Evolutionary conservation across 768 basidiomycete species (phyloP).

Genomic region (Asterophora parasitica): DNA sequence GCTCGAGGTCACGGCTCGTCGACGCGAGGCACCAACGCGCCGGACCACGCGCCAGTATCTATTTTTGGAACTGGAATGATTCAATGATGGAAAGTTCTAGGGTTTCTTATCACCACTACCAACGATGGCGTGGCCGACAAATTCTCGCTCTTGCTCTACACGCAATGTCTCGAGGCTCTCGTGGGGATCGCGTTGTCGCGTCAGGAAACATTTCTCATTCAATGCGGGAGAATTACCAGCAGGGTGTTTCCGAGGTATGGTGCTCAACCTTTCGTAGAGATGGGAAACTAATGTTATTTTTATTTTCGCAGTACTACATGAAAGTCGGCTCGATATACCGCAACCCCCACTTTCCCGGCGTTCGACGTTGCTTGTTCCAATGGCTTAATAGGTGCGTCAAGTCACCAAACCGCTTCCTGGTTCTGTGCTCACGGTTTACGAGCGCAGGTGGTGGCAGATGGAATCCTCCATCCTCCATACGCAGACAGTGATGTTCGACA

Average conservation of each 20-base stretch:
- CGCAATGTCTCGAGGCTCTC: slow-evolving; percentile 14
- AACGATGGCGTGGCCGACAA: not conserved
- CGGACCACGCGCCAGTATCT: no score
- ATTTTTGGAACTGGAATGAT: no score
- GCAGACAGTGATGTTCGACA: slow-evolving; percentile 46
- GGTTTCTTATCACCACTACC: no score
- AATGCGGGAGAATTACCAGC: slow-evolving; percentile 36
- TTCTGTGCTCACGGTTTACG: slow-evolving; percentile 1
- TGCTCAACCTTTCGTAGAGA: no score
- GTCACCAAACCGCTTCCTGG: not conserved
- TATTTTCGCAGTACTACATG: slow-evolving; percentile 45
- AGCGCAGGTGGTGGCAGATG: slow-evolving; percentile 33
- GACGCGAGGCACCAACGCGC: no score
- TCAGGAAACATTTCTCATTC: slow-evolving; percentile 31
- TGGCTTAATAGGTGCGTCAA: slow-evolving; percentile 46
- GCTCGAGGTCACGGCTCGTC: no score
- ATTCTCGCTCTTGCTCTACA: not conserved
- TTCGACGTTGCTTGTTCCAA: slow-evolving; percentile 48
- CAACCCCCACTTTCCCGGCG: slow-evolving; percentile 68
- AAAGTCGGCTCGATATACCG: slow-evolving; percentile 66
- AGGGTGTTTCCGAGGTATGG: slow-evolving; percentile 55
- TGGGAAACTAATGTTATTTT: no score
- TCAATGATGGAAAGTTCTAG: no score
- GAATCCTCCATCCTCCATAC: slow-evolving; percentile 21
- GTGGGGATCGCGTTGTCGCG: slow-evolving; percentile 29